Base-by-base conservation (phyloP, 768 basidiomycete species). In the Melanogaster broomeanus region DNA sequence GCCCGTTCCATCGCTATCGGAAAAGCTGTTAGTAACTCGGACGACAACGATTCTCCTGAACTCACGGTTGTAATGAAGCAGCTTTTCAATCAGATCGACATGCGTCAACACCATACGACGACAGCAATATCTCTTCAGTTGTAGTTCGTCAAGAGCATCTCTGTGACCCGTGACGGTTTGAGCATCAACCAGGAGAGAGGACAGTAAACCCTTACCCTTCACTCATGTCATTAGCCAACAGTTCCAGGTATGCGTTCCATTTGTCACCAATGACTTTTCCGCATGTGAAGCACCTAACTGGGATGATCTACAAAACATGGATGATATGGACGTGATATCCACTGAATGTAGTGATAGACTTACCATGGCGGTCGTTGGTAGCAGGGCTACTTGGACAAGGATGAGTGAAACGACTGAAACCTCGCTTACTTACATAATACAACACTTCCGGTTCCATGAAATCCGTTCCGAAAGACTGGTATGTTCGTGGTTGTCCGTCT, bases 261-360 rank as follows among this genome's bases (percentile, higher is more conserved):
- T 97, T 91, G 76, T 98, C 93, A 42, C 96, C 93, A 37, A 98
- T 87, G 55, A 98, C 94, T 72, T 98, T 98, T 40, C 96, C 96
- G 64, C 93, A 96, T 15, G 94, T 93, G 66, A 97, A 97, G 60
- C 94, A 96, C 38, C 95, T 85, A 8, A 98, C 91, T 42, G 95
- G 94, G 57, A 97, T 96, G 55, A 98, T 98, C 95, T 96, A 61
- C 4, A 15, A 12, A 35, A 30, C 19, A 18, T 25, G 9, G 19
- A 8, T 4, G n/a, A 15, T 22, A 11, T 35, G 2, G 38, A 43
- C n/a, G 15, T 30, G 24, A 8, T 19, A 18, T 30, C 13, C 38
- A 13, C n/a, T 4, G 4, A 10, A n/a, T 9, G 18, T 21, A 4
- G 13, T 12, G 8, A 24, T 13, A 9, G 24, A 34, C 68, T 52